These are phyloP conservation scores for Diplodia corticola DNA, from an alignment of 2,329 filamentous ascomycete species.

Conservation along the genomic window DNA sequence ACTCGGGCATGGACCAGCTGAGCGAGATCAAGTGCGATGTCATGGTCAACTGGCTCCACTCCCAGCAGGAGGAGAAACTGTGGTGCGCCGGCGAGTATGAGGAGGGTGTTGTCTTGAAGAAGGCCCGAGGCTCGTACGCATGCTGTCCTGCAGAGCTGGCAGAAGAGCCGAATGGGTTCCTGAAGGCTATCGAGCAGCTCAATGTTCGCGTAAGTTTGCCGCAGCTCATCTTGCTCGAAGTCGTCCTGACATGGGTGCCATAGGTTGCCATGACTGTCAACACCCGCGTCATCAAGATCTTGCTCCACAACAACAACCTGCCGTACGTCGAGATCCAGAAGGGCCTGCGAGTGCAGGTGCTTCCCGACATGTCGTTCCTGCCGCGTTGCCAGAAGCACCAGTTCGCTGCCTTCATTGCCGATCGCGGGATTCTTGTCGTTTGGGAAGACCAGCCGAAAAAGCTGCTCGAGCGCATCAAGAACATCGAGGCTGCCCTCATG, in stretches of 20 bases:
- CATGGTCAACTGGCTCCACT: constrained; percentile 64
- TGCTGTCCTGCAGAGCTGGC: constrained; percentile 52
- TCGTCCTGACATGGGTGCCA: constrained; percentile 19
- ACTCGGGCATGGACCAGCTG: constrained; percentile 47
- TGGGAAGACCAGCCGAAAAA: constrained; percentile 64
- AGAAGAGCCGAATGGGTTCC: constrained; percentile 51
- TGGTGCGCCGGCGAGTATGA: constrained; percentile 52
- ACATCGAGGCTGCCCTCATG: constrained; percentile 57
- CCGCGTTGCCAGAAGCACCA: constrained; percentile 64
- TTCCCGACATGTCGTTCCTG: constrained; percentile 58
- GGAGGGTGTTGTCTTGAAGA: constrained; percentile 60
- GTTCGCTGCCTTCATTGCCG: constrained; percentile 64
- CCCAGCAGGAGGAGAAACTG: constrained; percentile 59
- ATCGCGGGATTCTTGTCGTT: constrained; percentile 59
- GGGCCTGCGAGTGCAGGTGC: constrained; percentile 62
- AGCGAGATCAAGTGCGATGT: constrained; percentile 60
- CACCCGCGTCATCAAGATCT: constrained; percentile 63
- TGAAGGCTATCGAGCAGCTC: constrained; percentile 50
- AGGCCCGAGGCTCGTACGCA: constrained; percentile 51
- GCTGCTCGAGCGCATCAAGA: constrained; percentile 53
- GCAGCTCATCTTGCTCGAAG: constrained; percentile 27
- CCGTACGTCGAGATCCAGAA: constrained; percentile 60
- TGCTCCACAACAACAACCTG: constrained; percentile 53
- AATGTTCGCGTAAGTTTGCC: constrained; percentile 53
- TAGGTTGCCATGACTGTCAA: constrained; percentile 69